Evolutionary conservation across 768 basidiomycete species (phyloP).

Genomic region (Rhizopogon vulgaris): DNA sequence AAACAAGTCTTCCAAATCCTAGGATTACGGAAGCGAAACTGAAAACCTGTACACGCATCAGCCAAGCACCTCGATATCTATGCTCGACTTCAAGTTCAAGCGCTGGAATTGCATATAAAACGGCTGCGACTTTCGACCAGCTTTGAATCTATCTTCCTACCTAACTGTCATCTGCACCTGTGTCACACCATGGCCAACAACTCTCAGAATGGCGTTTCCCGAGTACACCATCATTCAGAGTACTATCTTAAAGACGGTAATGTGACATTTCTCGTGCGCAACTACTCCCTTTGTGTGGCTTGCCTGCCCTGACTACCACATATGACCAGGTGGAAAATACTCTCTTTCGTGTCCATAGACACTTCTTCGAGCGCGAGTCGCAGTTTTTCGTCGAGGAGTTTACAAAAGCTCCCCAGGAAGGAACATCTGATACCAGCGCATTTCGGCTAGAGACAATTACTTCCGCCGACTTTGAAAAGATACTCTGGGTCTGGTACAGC

Average conservation of each 20-base stretch:
- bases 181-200: neutral
- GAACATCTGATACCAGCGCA: neutral
- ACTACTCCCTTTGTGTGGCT: neutral
- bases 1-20: too few species aligned
- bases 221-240: neutral
- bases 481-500: conserved; percentile 55
- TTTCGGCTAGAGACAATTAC: conserved; percentile 21
- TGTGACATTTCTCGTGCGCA: neutral
- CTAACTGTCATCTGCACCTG: neutral
- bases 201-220: neutral
- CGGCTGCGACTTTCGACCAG: neutral
- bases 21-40: too few species aligned
- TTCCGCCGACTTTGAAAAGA: conserved; percentile 33
- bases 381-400: conserved; percentile 24
- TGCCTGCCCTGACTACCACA: neutral
- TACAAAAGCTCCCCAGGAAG: neutral
- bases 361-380: conserved; percentile 28
- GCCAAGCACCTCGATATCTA: neutral
- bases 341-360: neutral
- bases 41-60: neutral
- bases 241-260: neutral
- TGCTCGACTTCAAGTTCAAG: neutral
- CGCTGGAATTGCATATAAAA: neutral
- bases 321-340: neutral
- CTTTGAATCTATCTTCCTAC: neutral